Conservation (phyloP, 192 early-diverging fungal species). For the Coemansia erecta region DNA sequence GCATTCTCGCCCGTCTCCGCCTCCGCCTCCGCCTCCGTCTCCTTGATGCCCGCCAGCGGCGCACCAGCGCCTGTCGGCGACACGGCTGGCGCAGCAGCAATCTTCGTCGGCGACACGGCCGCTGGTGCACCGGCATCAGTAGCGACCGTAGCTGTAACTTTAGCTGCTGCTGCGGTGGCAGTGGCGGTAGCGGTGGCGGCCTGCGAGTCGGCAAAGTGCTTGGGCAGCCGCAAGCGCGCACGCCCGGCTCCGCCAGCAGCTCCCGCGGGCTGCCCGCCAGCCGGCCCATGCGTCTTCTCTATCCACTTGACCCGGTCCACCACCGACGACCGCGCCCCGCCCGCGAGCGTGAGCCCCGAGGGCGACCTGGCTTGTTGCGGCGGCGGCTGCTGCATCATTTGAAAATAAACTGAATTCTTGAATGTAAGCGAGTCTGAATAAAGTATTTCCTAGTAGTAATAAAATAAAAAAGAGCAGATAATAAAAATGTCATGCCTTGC, state of each 20-base stretch:
- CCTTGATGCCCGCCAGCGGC: no score
- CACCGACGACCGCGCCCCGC: slow-evolving; percentile 35
- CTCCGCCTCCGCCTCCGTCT: not conserved
- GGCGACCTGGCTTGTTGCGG: slow-evolving; percentile 2
- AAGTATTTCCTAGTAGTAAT: not conserved
- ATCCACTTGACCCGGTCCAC: slow-evolving; percentile 49
- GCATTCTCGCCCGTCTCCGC: not conserved
- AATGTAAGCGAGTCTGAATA: not conserved
- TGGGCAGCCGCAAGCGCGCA: slow-evolving; percentile 27
- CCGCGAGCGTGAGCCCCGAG: slow-evolving; percentile 2
- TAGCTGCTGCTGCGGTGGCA: no score
- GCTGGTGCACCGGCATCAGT: no score
- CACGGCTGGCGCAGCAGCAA: no score
- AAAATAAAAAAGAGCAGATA: slow-evolving; percentile 1
- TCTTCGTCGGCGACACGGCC: no score
- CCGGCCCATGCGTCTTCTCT: slow-evolving; percentile 35
- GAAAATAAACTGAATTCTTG: not conserved
- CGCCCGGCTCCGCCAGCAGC: slow-evolving; percentile 17
- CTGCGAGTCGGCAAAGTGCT: slow-evolving; percentile 15
- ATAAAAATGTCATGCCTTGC: no score
- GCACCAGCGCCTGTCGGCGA: no score
- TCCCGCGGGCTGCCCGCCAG: not conserved
- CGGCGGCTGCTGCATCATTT: not conserved
- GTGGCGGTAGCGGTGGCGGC: not conserved
- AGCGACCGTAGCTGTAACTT: no score